phyloP scores from a whole-genome alignment of 345 rosid genomes.

The Gynandropsis gynandra region DNA sequence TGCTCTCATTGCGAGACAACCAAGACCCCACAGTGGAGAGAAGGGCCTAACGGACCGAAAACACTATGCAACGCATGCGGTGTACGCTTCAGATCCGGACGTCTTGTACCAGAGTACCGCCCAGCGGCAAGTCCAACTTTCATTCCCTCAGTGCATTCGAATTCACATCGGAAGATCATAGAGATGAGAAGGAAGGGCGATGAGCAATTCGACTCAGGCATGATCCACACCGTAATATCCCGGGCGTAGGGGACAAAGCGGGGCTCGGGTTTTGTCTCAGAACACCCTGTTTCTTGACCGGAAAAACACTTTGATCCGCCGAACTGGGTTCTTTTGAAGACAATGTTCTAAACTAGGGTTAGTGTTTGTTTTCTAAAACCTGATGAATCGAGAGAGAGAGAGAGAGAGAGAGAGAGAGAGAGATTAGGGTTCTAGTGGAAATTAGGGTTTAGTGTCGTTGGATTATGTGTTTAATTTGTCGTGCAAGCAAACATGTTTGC shows the following conservation, averaged over 20 bases:
- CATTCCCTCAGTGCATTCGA: slow-evolving; percentile 57
- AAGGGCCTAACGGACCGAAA: slow-evolving; percentile 87
- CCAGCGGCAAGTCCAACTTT: slow-evolving; percentile 89
- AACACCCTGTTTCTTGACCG: slow-evolving; percentile 22
- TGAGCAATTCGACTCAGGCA: slow-evolving; percentile 13
- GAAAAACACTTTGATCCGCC: slow-evolving; percentile 18
- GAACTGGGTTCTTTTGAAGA: slow-evolving; percentile 20
- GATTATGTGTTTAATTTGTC: slow-evolving; percentile 16
- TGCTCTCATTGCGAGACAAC: slow-evolving; percentile 75
- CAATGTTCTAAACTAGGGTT: slow-evolving; percentile 5
- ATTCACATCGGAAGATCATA: slow-evolving; percentile 67
- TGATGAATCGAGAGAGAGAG: too few species aligned
- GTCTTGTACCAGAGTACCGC: slow-evolving; percentile 81
- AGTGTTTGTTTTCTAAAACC: too few species aligned
- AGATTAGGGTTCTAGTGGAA: neutral
- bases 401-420: too few species aligned
- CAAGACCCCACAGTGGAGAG: slow-evolving; percentile 92
- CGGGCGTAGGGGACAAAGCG: slow-evolving; percentile 17
- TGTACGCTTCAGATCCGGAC: slow-evolving; percentile 81
- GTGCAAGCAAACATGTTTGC: slow-evolving; percentile 13
- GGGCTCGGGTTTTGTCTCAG: too few species aligned
- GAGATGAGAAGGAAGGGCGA: slow-evolving; percentile 61
- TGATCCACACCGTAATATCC: slow-evolving; percentile 9
- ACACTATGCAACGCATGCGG: slow-evolving; percentile 96
- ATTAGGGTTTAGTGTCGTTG: slow-evolving; percentile 24